Evolutionary conservation across 78 protist species (phyloP), one percentile per base, ranked within the genome.

Genomic region (Chrysochromulina tobinii): DNA sequence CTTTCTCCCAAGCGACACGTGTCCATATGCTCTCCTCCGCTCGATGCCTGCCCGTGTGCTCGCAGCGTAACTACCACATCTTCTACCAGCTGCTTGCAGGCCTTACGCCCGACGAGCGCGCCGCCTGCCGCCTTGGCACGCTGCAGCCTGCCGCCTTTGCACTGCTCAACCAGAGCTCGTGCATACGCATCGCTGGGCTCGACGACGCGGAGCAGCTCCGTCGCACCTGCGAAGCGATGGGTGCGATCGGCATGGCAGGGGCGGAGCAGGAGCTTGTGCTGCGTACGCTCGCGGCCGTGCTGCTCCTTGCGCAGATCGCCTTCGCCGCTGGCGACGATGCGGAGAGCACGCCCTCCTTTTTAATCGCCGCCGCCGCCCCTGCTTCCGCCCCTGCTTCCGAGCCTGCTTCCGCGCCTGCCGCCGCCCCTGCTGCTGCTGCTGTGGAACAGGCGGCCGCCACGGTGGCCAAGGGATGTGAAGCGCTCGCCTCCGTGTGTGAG

Each of bases 41-140:
- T 38, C 38, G 38, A 38, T 38, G 38, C 38, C 38, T 38, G 38
- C 38, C 38, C 38, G 38, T 38, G 38, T 38, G 38, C 38, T 38
- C 38, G 38, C 38, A 38, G 38, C 95, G 99, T 38, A 79, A 79
- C 90, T 98, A 94, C 88, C 99, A 98, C 93, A 94, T 97, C 92
- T 98, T 98, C 95, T 98, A 97, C 96, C 99, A 98, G 94, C 87
- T 97, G 59, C 68, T 54, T 68, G 20, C 23, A 25, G 87, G 69
- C 61, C 61, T 23, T 15, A 23, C 12, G n/a, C 50, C 27, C 27
- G 12, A 15, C 50, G 27, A 67, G 73, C 73, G 73, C 73, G 21
- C 27, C 73, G 20, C 73, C 50, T 67, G 8, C 18, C 18, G 73
- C 20, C 50, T 23, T 67, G 20, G 20, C 73, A 9, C 18, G 20